Evolutionary conservation across 2,329 filamentous ascomycete genomes (phyloP), one percentile per base, ranked within the genome.

Genomic region (Aspergillus neotritici): DNA sequence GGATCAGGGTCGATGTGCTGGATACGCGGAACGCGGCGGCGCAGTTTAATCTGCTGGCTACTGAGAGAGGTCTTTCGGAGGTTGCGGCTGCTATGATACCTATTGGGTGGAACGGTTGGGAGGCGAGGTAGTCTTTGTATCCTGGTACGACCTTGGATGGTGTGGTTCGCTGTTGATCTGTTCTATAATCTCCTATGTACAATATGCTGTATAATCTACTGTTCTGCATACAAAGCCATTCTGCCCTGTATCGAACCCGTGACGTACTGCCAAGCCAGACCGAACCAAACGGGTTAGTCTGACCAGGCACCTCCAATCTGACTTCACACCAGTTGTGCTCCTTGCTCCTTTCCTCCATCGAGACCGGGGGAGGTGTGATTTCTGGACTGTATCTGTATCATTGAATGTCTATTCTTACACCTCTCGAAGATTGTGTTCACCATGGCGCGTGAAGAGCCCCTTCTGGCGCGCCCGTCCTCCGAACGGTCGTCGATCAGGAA

Each of bases 21-120:
- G 93, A 97, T 68, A 97, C 93, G 28, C 76, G 88, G 50, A 97
- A 97, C 67, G 93, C 93, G 7, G 87, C 91, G 1, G 85, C 90
- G 29, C 89, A 96, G 64, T 98, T 93, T 66, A 98, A 98, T 62
- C 64, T 98, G 58, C 71, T 98, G 42, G 91, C 89, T n/a, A 97
- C 89, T 13, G 93, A 98, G 71, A 75, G 93, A 40, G 91, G 93
- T 1, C 82, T 93, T 5, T 76, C 81, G 14, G 84, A 91, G 57
- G 82, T 97, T 49, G 91, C 89, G 21, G 91, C 88, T 2, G 91
- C 89, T 8, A 64, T 98, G 66, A 79, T 97, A 65, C 90, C 90
- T 0, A 76, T 93, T 41, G 89, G 88, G 2, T 94, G 87, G 87
- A 79, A 75, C 56, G 84, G 62, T 33, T 41, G 50, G 40, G 54